Base-by-base conservation (phyloP, 2,329 filamentous ascomycete species). In the Apiospora aurea region DNA sequence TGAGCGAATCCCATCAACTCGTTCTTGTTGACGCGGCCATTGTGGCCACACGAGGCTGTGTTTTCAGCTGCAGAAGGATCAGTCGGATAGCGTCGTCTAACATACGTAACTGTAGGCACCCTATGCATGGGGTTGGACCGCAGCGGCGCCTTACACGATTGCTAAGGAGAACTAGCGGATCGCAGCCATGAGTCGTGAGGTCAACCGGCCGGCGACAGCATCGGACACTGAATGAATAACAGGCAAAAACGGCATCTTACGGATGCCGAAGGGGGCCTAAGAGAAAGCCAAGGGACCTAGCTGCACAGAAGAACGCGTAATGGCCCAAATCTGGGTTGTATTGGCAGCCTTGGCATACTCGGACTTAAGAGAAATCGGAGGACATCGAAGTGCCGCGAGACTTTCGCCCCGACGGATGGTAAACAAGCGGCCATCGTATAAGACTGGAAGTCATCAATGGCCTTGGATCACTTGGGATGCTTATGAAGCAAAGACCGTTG, bases 271-370 rank as follows among this genome's bases (percentile, higher is more conserved):
- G 21, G 57, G 57, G 18, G 24, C 57, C 57, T 41, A 41, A 64
- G 34, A 41, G 66, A 29, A 41, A 29, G 66, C 66, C 41, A 68
- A 68, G 66, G 66, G 57, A n/a, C 34, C 18, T 64, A 41, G 29
- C 57, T n/a, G 34, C 18, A 24, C 57, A n/a, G 5, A 41, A 68
- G 66, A 34, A 68, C 66, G 66, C 66, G 66, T 68, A 47, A 68
- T 68, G 66, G 66, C 16, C 8, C 2, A 47, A 14, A 47, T 43
- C 46, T 21, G 41, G 41, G 41, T 68, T 26, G 44, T 29, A 47
- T 68, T 68, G 43, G 66, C 66, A 68, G 41, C 43, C 66, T 68
- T 68, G 66, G 66, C 66, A 68, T 46, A 41, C 24, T 46, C 66
- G 43, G 66, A 68, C 66, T 18, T 47, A 47, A n/a, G 66, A 29